Evolutionary conservation across 2,329 filamentous ascomycete species (phyloP).

Genomic region (Diaporthe citri): DNA sequence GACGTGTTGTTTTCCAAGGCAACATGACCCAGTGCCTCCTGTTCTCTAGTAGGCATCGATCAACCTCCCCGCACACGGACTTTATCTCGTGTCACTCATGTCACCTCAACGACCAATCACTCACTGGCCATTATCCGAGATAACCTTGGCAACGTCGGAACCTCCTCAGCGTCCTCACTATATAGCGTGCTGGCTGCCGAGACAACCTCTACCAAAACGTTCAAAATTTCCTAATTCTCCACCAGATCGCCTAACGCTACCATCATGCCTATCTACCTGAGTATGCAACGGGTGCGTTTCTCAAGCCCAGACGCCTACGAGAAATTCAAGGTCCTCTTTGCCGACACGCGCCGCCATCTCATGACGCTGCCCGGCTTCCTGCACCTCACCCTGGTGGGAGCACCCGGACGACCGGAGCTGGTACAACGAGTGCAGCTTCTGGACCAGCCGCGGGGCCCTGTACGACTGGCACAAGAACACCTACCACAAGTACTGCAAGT

Average conservation of each 20-base stretch:
- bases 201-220: not conserved
- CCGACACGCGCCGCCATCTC: constrained; percentile 29
- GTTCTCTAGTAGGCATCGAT: not conserved
- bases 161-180: not conserved
- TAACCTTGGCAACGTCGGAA: not conserved
- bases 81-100: not conserved
- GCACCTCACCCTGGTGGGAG: constrained; percentile 35
- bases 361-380: constrained; percentile 34
- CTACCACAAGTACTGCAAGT: constrained; percentile 35
- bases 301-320: constrained; percentile 26
- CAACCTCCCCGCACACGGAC: not conserved
- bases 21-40: not conserved
- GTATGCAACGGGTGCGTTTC: constrained; percentile 22
- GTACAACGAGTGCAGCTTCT: constrained; percentile 35
- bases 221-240: not conserved
- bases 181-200: not conserved
- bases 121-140: not conserved
- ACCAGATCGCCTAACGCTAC: not conserved
- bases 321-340: constrained; percentile 35
- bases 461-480: constrained; percentile 37
- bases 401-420: constrained; percentile 31
- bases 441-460: constrained; percentile 32
- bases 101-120: not conserved
- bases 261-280: constrained; percentile 3
- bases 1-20: not conserved